Evolutionary conservation across 2,329 filamentous ascomycete species (phyloP).

Genomic region (Calonectria montana): DNA sequence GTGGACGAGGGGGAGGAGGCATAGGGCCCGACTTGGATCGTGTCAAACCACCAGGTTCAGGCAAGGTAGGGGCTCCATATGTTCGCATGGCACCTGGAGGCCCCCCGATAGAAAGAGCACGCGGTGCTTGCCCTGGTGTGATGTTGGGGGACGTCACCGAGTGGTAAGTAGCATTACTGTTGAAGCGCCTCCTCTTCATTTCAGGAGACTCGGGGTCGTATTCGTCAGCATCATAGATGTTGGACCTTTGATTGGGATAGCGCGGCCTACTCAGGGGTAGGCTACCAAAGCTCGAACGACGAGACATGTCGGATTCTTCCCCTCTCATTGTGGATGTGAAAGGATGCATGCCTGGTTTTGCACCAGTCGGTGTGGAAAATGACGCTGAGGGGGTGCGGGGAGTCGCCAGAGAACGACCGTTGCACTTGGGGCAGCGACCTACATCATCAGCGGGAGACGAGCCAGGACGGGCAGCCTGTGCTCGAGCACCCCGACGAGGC

Average conservation of each 20-base stretch:
- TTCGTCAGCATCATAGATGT: slow-evolving; percentile 47
- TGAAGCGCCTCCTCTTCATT: slow-evolving; percentile 72
- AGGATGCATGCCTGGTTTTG: slow-evolving; percentile 37
- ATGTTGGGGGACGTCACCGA: slow-evolving; percentile 33
- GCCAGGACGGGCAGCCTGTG: slow-evolving; percentile 45
- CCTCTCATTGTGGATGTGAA: slow-evolving; percentile 34
- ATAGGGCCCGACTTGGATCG: slow-evolving; percentile 56
- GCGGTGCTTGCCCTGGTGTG: slow-evolving; percentile 19
- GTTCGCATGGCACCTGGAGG: slow-evolving; percentile 30
- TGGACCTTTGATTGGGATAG: slow-evolving; percentile 35
- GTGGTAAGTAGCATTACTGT: slow-evolving; percentile 53
- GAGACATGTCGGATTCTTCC: slow-evolving; percentile 39
- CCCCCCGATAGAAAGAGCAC: slow-evolving; percentile 36
- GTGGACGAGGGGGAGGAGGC: slow-evolving; percentile 66
- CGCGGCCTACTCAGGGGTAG: slow-evolving; percentile 37
- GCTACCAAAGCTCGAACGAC: slow-evolving; percentile 44
- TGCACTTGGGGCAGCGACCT: slow-evolving; percentile 77
- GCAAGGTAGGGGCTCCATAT: slow-evolving; percentile 42
- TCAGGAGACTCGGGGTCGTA: slow-evolving; percentile 60
- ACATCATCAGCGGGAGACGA: slow-evolving; percentile 59
- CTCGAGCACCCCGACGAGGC: slow-evolving; percentile 72
- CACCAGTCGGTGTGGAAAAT: slow-evolving; percentile 50
- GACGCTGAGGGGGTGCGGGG: slow-evolving; percentile 69
- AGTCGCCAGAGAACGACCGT: slow-evolving; percentile 73
- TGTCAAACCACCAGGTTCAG: slow-evolving; percentile 45